These are phyloP conservation scores for Saxophila tyrrhenica DNA, from an alignment of 495 filamentous ascomycete species.

Conservation along the genomic window DNA sequence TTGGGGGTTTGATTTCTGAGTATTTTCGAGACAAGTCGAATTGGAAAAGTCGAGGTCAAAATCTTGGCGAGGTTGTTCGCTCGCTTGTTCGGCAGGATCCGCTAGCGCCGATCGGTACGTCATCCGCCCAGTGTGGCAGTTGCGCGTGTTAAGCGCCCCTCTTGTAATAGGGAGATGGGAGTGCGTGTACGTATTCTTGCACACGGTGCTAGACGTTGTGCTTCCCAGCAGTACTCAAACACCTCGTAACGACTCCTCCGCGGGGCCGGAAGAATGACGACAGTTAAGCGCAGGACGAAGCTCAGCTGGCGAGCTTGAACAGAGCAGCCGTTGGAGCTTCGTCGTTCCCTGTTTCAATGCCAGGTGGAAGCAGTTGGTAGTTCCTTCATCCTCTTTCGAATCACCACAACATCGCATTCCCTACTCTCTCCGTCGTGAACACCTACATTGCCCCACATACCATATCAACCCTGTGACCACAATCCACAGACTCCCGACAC, in stretches of 20 bases:
- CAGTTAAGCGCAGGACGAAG: too few relatives aligned
- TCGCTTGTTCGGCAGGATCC: background rate
- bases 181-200: too few relatives aligned
- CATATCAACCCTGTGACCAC: background rate
- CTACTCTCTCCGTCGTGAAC: too few relatives aligned
- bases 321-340: background rate
- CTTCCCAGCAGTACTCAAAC: too few relatives aligned
- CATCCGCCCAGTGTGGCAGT: background rate
- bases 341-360: background rate
- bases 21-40: background rate
- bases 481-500: background rate
- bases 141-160: too few relatives aligned
- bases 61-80: background rate
- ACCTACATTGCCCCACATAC: too few relatives aligned
- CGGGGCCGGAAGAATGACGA: background rate
- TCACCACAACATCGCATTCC: too few relatives aligned
- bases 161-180: too few relatives aligned
- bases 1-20: background rate
- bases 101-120: slow-evolving; percentile 3
- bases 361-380: too few relatives aligned
- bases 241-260: too few relatives aligned
- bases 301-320: background rate
- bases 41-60: background rate
- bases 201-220: too few relatives aligned
- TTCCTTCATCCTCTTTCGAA: too few relatives aligned